Evolutionary conservation across 768 basidiomycete species (phyloP), one percentile per base, ranked within the genome.

Genomic region (Auricularia sp.): DNA sequence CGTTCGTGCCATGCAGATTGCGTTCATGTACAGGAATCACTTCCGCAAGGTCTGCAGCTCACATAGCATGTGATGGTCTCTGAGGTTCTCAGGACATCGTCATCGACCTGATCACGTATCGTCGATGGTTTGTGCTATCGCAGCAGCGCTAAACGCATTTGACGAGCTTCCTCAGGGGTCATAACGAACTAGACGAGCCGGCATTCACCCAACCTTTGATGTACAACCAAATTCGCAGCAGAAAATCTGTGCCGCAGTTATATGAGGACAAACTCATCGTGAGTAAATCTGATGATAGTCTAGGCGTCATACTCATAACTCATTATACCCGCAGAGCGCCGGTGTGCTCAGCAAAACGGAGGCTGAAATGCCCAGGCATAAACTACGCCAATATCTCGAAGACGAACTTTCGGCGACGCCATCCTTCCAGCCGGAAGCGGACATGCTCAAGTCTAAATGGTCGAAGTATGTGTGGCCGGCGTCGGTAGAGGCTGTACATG

Each of bases 101-200:
- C 63, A 83, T 97, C 16, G 93, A 97, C 74, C 74, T 96, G 44
- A 80, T 97, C 69, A 91, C 93, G 2, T 96, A 96, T 71, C 83
- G 93, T 33, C 82, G 92, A 70, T 91, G 90, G 87, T 85, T 67
- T 36, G 42, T 35, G 18, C 36, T 23, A 7, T 29, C 8, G 33
- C 34, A 36, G 36, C 12, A 12, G 54, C 21, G 53, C 10, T 14
- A 11, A 61, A 34, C 59, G 7, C n/a, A 21, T 61, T 7, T 29
- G 23, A 14, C 8, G 60, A 33, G 61, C 5, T 54, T 62, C 34
- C 34, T 64, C 60, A 85, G 91, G 84, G 84, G 92, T 1, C 93
- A 94, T 72, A 95, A 95, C 69, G 93, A 94, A 73, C 81, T 93
- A 36, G 91, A 94, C 70, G 82, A 93, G 62, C 91, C 91, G 0